Evolutionary conservation across 1,284 basidiomycete genomes (phyloP).

Genomic region (Lignosus rhinocerotis): DNA sequence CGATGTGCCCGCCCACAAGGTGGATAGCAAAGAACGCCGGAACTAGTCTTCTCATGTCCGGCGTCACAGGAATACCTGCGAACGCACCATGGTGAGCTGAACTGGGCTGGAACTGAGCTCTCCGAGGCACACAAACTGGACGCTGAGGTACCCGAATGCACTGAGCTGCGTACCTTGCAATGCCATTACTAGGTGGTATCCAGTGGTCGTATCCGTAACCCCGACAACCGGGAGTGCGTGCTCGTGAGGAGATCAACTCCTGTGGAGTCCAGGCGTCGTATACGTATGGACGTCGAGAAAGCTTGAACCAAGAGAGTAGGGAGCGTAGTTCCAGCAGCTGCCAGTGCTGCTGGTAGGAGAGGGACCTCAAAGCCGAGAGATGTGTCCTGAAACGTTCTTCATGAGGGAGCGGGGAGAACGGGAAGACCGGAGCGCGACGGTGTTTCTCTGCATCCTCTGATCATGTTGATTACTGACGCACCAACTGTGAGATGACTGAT

Average conservation of each 20-base stretch:
- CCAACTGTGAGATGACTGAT: slow-evolving; percentile 2
- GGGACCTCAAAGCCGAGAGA: neutral
- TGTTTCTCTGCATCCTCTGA: slow-evolving; percentile 1
- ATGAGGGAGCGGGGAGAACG: slow-evolving; percentile 11
- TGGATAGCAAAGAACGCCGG: slow-evolving; percentile 29
- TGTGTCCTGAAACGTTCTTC: slow-evolving; percentile 3
- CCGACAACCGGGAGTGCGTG: slow-evolving; percentile 11
- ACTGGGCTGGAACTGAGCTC: neutral
- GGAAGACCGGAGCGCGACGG: slow-evolving; percentile 10
- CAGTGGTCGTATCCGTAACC: slow-evolving; percentile 9
- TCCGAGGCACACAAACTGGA: neutral
- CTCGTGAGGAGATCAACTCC: slow-evolving; percentile 23
- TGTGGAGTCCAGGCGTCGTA: slow-evolving; percentile 3
- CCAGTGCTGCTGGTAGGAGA: slow-evolving; percentile 19
- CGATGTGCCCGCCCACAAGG: slow-evolving; percentile 34
- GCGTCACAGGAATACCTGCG: slow-evolving; percentile 12
- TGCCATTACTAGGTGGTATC: neutral
- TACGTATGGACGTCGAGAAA: neutral
- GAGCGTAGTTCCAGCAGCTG: slow-evolving; percentile 15
- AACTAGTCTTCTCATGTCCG: slow-evolving; percentile 16
- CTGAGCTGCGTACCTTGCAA: slow-evolving; percentile 19
- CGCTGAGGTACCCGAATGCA: slow-evolving; percentile 3
- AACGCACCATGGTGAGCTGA: neutral
- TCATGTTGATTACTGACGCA: slow-evolving; percentile 9
- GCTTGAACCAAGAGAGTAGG: slow-evolving; percentile 2